Conservation (phyloP, 2,329 filamentous ascomycete genomes). For the Sporothrix mexicana region DNA sequence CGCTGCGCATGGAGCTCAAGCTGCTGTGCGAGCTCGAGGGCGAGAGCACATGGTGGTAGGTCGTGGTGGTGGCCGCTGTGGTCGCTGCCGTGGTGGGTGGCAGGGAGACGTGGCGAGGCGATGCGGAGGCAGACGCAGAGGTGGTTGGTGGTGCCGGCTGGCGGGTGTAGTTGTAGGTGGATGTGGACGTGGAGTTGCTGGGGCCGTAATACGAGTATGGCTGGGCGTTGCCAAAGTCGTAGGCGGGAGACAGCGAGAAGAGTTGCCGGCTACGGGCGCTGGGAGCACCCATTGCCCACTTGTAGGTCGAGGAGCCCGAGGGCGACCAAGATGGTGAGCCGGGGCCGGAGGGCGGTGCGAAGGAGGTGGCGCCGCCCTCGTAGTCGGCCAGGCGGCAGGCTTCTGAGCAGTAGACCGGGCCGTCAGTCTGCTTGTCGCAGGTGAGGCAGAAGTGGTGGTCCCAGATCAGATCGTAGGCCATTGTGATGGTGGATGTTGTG, state of each 20-base stretch:
- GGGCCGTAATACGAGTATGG: slow-evolving; percentile 59
- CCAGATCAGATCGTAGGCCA: slow-evolving; percentile 68
- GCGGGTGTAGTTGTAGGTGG: slow-evolving; percentile 43
- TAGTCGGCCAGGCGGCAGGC: slow-evolving; percentile 87
- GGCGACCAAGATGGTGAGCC: slow-evolving; percentile 60
- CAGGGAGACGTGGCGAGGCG: slow-evolving; percentile 28
- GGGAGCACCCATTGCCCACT: slow-evolving; percentile 51
- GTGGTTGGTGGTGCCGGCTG: slow-evolving; percentile 41
- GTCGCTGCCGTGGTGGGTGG: slow-evolving; percentile 28
- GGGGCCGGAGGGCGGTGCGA: slow-evolving; percentile 60
- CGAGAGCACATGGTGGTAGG: slow-evolving; percentile 57
- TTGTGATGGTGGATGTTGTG: slow-evolving; percentile 38
- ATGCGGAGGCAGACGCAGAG: background rate
- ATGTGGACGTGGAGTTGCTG: slow-evolving; percentile 43
- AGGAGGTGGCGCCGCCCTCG: slow-evolving; percentile 71
- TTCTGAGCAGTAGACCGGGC: slow-evolving; percentile 88
- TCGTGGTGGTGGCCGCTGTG: slow-evolving; percentile 37
- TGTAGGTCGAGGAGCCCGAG: slow-evolving; percentile 52
- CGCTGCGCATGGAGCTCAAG: slow-evolving; percentile 76
- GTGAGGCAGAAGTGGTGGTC: slow-evolving; percentile 91
- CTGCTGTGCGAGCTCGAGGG: slow-evolving; percentile 84
- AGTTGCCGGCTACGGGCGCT: slow-evolving; percentile 46
- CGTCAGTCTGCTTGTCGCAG: slow-evolving; percentile 87
- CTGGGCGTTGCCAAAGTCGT: slow-evolving; percentile 73
- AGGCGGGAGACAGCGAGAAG: slow-evolving; percentile 75